Base-by-base conservation (phyloP, 495 filamentous ascomycete genomes). In the Pseudotulostoma volvatum region DNA sequence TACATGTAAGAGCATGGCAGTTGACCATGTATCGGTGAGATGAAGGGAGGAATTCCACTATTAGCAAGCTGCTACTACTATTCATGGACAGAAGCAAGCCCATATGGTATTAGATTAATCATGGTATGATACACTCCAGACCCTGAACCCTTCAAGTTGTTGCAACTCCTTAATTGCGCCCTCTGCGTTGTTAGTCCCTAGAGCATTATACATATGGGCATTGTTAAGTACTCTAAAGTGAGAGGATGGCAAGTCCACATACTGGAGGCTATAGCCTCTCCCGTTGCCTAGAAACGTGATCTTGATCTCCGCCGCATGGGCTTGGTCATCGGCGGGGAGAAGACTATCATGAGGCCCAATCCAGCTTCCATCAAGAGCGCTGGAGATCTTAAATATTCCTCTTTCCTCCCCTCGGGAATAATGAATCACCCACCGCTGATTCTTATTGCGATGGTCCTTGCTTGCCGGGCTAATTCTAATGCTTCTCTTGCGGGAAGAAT, bases 381-480 rank as follows among this genome's bases (percentile, higher is more conserved):
- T 71, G 30, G 56, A 62, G 33, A 71, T 53, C n/a, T 52, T 57
- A 50, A 70, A 71, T 8, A 53, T 48, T 16, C 49, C 50, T 36
- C 55, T 59, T 13, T 63, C 61, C 19, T 59, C 59, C 21, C 54
- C 46, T 1, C 45, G 43, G 16, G 48, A 50, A 40, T 61, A 61
- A 41, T 71, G 67, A 7, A 69, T 53, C 1, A 73, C 54, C 66
- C 67, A 73, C 30, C 69, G 58, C 44, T 71, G 67, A 3, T 50
- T 35, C 32, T 59, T 61, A 19, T 39, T 46, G 23, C 59, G 43
- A 38, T 71, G 66, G 0, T 48, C 38, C 3, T 52, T 16, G 4
- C 53, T 55, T 1, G 66, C 59, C 8, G 41, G 43, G 23, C 44
- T 59, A 13, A 44, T 45, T 9, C 41, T 55, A 18, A 68, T 33